Base-by-base conservation (phyloP, 768 basidiomycete species). In the Antrodiella citrinella region DNA sequence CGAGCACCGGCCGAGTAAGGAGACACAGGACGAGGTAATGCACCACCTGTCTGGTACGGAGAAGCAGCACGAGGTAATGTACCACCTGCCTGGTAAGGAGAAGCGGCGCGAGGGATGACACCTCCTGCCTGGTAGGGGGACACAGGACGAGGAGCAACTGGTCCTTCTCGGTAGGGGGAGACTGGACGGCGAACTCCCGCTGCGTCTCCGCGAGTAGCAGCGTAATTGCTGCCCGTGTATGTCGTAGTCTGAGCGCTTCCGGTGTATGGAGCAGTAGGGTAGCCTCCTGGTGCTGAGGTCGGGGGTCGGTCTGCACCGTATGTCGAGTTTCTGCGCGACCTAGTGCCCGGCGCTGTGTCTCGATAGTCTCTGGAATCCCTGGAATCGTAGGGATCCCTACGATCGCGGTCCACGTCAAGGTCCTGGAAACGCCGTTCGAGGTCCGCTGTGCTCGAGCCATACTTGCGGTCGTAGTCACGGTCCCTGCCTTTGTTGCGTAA, bases 401-500 rank as follows among this genome's bases (percentile, higher is more conserved):
- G 53, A 4, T 50, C 52, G 21, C 59, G 56, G 19, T 57, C 52
- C 46, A 65, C 46, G 1, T 62, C 62, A 15, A 64, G 51, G 23
- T 54, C 43, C 30, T 57, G 59, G 52, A 73, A 66, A 51, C 66
- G 67, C 10, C 70, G 68, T 49, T 73, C 72, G 47, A 73, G 60
- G 15, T 73, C 72, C 5, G 52, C 56, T n/a, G 61, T 35, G 20
- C 57, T 56, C 21, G 50, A 45, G 53, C 55, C 52, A 48, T 57
- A 59, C 42, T 42, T 49, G 39, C 53, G 42, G 44, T 39, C 48
- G n/a, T 44, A 48, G 5, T 49, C 51, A 1, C 48, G 26, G 1
- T 52, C 47, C 3, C 51, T 20, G n/a, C n/a, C n/a, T n/a, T n/a
- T n/a, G 12, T 43, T 45, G 12, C 47, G 45, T 18, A 22, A 20